Base-by-base conservation (phyloP, 257 asterid species). In the Verbascum thapsus region DNA sequence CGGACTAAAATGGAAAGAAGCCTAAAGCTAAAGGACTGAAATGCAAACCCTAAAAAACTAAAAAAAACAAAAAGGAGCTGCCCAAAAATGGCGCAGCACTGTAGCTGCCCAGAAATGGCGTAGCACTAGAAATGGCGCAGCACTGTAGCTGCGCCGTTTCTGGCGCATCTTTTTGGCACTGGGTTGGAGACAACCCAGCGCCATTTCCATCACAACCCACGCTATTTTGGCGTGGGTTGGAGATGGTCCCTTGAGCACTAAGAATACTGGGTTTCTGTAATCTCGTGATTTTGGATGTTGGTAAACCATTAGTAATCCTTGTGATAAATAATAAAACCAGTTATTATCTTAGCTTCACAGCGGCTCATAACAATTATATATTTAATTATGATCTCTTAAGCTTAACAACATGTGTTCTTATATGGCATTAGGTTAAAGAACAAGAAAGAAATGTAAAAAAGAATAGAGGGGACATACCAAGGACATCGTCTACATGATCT, bases 401-500 rank as follows among this genome's bases (percentile, higher is more conserved):
- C 64, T 37, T 1, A 11, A 53, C 30, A 53, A 10, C 10, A 54
- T 34, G 45, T 17, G 52, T 8, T 48, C 30, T 11, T 43, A 26
- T 39, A 20, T 23, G 45, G 26, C 40, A 49, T 23, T 13, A 62
- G 62, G 35, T 5, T 11, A n/a, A 53, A 35, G 10, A 47, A 58
- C 23, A 60, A 51, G 42, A 71, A 55, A 65, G 42, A 71, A 63
- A 43, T 0, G 30, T 42, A 35, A 52, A 56, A 40, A 43, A 9
- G 39, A 47, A 41, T 13, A 52, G 39, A 66, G 35, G 62, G 18
- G 61, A 73, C 92, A 61, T 83, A 87, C 95, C 95, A 53, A 58
- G 64, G 39, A 68, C 68, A 61, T 63, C 64, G 57, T 76, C 66
- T 56, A 47, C 76, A 63, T 72, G 77, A 73, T 72, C 81, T 10